phyloP scores from a whole-genome alignment of 495 filamentous ascomycete genomes.

The Tirmania nivea region DNA sequence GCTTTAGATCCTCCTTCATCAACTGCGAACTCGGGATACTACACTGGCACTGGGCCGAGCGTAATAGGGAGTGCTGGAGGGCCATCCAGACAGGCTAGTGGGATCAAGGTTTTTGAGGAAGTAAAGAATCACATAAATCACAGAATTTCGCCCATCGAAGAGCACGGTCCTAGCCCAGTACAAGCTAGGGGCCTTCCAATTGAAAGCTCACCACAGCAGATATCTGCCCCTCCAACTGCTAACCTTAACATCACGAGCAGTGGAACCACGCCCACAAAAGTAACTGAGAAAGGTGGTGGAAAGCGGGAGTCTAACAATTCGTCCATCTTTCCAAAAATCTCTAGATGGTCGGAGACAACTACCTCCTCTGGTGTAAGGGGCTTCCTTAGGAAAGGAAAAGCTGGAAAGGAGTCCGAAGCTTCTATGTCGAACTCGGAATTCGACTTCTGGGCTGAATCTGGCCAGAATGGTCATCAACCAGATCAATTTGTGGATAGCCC shows the following conservation, averaged over 20 bases:
- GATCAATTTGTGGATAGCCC: conserved; percentile 6
- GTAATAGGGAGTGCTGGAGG: not conserved
- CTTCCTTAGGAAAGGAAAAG: conserved; percentile 13
- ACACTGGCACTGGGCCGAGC: conserved; percentile 5
- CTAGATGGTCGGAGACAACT: conserved; percentile 92
- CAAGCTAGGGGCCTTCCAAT: not conserved
- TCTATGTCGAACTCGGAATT: conserved; percentile 14
- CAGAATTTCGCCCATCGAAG: conserved; percentile 19
- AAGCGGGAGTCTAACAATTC: conserved; percentile 84
- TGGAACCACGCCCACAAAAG: conserved; percentile 19
- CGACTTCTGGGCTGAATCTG: conserved; percentile 18
- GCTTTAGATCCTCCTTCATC: conserved; percentile 10
- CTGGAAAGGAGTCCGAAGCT: conserved; percentile 11
- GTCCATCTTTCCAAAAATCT: conserved; percentile 81
- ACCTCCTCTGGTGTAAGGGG: conserved; percentile 39
- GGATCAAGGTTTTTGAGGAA: conserved; percentile 16
- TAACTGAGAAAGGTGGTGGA: conserved; percentile 43
- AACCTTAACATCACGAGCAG: not conserved
- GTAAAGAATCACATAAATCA: conserved; percentile 18
- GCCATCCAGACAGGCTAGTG: conserved; percentile 15
- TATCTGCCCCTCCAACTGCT: not conserved
- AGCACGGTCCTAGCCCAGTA: not conserved
- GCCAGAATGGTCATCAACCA: conserved; percentile 5
- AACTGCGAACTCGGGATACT: conserved; percentile 15
- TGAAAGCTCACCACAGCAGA: not conserved